Percentiles rank a stretch among this genome's conserved stretches.
phyloP scores from a whole-genome alignment of 2,329 filamentous ascomycete genomes.

The Penicillium polonicum region DNA sequence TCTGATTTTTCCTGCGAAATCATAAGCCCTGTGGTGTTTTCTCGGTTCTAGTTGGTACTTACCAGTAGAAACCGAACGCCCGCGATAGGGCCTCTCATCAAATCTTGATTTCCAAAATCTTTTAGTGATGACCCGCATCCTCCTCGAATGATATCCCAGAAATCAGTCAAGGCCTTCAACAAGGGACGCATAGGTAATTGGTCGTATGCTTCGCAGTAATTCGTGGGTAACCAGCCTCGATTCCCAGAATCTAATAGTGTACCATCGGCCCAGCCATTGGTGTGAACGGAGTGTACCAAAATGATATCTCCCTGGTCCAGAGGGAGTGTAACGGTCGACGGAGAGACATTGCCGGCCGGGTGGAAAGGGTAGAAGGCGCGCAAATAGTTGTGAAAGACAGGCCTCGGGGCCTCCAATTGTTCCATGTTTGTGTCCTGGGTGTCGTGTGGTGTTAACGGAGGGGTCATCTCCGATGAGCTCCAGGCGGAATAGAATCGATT shows the following conservation, averaged over 20 bases:
- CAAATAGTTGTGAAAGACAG: conserved; percentile 89
- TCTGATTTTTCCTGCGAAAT: conserved; percentile 73
- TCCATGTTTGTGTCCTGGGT: conserved; percentile 56
- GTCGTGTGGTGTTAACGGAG: conserved; percentile 71
- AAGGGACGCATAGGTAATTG: conserved; percentile 82
- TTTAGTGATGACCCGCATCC: conserved; percentile 72
- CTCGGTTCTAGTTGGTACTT: conserved; percentile 44
- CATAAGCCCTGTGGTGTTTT: conserved; percentile 14
- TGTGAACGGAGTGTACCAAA: conserved; percentile 92
- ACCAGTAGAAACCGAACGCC: conserved; percentile 88
- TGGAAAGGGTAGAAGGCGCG: conserved; percentile 93
- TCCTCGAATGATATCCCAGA: conserved; percentile 86
- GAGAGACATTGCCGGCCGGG: conserved; percentile 71
- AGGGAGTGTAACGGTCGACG: conserved; percentile 82
- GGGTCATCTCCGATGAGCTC: conserved; percentile 63
- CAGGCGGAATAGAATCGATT: conserved; percentile 28
- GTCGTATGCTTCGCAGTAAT: conserved; percentile 95
- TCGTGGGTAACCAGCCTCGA: conserved; percentile 93
- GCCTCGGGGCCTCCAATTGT: conserved; percentile 49
- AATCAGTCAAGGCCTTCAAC: conserved; percentile 80
- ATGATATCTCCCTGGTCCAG: conserved; percentile 90
- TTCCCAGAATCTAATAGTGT: conserved; percentile 82
- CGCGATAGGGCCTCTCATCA: conserved; percentile 89
- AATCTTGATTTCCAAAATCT: conserved; percentile 86
- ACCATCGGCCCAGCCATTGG: conserved; percentile 97